Conservation (phyloP, 73 alveolate species). For the Stentor coeruleus region DNA sequence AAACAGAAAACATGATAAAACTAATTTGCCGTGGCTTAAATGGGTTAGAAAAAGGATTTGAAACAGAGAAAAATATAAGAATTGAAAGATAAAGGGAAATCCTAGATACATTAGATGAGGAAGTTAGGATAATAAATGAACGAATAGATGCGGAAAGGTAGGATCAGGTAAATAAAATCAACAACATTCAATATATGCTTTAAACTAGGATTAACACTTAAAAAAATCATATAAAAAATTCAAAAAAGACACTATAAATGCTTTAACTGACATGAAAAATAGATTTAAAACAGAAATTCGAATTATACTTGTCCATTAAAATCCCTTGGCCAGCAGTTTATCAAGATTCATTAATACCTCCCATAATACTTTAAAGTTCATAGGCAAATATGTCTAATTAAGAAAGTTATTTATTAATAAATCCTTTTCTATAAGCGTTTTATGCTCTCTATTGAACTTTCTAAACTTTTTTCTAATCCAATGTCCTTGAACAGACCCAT, state of each 20-base stretch:
- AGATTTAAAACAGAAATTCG: conserved; percentile 72
- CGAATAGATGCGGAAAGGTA: conserved; percentile 59
- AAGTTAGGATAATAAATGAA: conserved; percentile 58
- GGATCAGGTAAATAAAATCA: conserved; percentile 56
- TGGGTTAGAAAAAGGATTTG: conserved; percentile 52
- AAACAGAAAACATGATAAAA: conserved; percentile 64
- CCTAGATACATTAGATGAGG: conserved; percentile 59
- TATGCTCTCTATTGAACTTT: too few species aligned
- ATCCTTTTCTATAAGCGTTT: too few species aligned
- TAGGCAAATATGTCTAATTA: conserved; percentile 84
- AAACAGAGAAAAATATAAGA: conserved; percentile 49
- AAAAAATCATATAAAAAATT: conserved; percentile 61
- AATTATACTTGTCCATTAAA: conserved; percentile 75
- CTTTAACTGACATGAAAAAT: conserved; percentile 60
- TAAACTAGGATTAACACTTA: conserved; percentile 62
- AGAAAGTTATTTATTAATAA: background rate
- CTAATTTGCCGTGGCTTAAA: conserved; percentile 64
- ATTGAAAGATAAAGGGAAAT: conserved; percentile 63
- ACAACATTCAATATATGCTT: conserved; percentile 68
- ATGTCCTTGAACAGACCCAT: too few species aligned
- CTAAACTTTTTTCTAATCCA: too few species aligned
- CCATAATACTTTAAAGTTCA: conserved; percentile 79
- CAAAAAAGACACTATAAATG: conserved; percentile 60
- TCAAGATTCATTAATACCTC: conserved; percentile 70
- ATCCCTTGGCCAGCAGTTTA: conserved; percentile 69